Evolutionary conservation across 169 alveolate species (phyloP).

Genomic region (Eimeria brunetti): DNA sequence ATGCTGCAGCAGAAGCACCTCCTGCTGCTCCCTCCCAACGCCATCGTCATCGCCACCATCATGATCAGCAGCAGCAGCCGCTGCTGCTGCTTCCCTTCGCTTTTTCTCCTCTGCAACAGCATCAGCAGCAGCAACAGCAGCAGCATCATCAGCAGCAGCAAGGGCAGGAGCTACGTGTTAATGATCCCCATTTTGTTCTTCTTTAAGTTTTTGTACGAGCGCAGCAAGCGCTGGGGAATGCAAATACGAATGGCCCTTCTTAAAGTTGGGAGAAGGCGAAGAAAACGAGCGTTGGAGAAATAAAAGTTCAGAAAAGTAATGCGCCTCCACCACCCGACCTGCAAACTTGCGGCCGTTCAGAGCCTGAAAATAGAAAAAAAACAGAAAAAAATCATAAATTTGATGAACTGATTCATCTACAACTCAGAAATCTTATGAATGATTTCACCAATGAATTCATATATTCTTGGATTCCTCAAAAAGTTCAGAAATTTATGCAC

Average conservation of each 20-base stretch:
- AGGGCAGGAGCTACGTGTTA: neutral
- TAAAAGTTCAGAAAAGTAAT: slow-evolving; percentile 85
- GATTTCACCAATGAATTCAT: too few species aligned
- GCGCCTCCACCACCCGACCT: slow-evolving; percentile 87
- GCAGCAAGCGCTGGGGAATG: slow-evolving; percentile 72
- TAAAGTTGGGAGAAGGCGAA: slow-evolving; percentile 86
- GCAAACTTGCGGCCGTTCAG: slow-evolving; percentile 88
- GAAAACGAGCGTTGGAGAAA: slow-evolving; percentile 82
- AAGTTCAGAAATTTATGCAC: too few species aligned
- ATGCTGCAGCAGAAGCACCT: too few species aligned
- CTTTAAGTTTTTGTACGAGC: neutral
- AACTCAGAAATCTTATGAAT: too few species aligned
- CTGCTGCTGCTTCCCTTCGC: slow-evolving; percentile 1
- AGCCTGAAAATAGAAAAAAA: slow-evolving; percentile 57
- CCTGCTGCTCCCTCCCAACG: too few species aligned
- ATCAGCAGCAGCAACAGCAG: neutral
- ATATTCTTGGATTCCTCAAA: too few species aligned
- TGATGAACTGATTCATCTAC: slow-evolving; percentile 79
- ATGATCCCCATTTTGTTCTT: neutral
- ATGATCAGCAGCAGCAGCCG: neutral
- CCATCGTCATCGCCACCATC: too few species aligned
- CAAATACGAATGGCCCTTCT: slow-evolving; percentile 79
- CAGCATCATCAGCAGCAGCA: neutral
- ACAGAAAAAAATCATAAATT: neutral
- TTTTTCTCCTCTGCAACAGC: too few species aligned